Percentiles rank a stretch among this genome's conserved stretches.
phyloP scores from a whole-genome alignment of 495 filamentous ascomycete genomes.

The Aspergillus baeticus region DNA sequence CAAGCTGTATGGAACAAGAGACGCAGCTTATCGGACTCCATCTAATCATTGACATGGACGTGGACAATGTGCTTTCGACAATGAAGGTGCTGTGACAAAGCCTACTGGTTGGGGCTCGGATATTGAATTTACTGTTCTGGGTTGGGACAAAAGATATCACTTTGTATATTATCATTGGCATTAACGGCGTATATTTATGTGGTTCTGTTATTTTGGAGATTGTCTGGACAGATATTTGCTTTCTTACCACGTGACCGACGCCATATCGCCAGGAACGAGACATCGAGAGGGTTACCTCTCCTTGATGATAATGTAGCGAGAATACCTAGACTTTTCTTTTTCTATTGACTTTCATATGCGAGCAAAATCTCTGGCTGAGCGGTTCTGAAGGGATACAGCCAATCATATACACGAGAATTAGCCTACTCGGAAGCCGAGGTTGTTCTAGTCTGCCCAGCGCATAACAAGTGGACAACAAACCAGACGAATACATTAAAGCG shows the following conservation, averaged over 20 bases:
- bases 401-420: not conserved
- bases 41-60: slow-evolving; percentile 8
- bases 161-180: slow-evolving; percentile 32
- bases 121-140: slow-evolving; percentile 28
- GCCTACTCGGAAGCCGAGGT: slow-evolving; percentile 1
- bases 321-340: too few species aligned
- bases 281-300: too few species aligned
- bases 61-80: not conserved
- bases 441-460: slow-evolving; percentile 14
- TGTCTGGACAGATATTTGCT: not conserved
- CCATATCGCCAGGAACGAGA: too few species aligned
- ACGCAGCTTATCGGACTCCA: slow-evolving; percentile 29
- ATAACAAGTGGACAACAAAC: not conserved
- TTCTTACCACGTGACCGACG: not conserved
- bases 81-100: not conserved
- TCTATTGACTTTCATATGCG: not conserved
- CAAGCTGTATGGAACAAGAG: slow-evolving; percentile 56
- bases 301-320: too few species aligned
- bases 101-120: slow-evolving; percentile 1
- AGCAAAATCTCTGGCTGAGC: not conserved
- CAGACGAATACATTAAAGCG: not conserved
- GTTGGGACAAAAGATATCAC: slow-evolving; percentile 30
- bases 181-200: slow-evolving; percentile 37
- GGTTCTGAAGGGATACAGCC: not conserved
- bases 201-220: not conserved